Percentiles rank a stretch among this genome's conserved stretches.
phyloP scores from a whole-genome alignment of 306 rosid genomes.

The Vigna unguiculata region DNA sequence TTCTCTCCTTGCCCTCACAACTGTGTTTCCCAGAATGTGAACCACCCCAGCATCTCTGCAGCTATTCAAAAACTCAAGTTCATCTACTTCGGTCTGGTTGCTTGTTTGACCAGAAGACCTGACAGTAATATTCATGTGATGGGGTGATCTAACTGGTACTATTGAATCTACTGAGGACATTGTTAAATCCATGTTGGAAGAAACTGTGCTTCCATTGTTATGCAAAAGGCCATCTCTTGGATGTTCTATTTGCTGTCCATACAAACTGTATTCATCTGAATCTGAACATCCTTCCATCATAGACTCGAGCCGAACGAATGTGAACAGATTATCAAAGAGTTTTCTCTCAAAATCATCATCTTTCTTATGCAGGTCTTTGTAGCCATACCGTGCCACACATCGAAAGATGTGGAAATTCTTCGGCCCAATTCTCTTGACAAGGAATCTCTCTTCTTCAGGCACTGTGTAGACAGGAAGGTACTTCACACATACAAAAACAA shows the following conservation, averaged over 20 bases:
- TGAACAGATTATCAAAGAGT: slow-evolving; percentile 75
- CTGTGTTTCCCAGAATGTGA: slow-evolving; percentile 91
- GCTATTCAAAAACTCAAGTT: slow-evolving; percentile 74
- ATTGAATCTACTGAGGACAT: slow-evolving; percentile 74
- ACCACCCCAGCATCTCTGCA: slow-evolving; percentile 95
- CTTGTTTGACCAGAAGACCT: slow-evolving; percentile 58
- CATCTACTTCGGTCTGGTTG: slow-evolving; percentile 70
- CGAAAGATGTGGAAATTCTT: slow-evolving; percentile 90
- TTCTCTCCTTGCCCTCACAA: slow-evolving; percentile 77
- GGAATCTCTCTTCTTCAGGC: slow-evolving; percentile 92
- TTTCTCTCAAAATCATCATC: slow-evolving; percentile 89
- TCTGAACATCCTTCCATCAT: slow-evolving; percentile 96
- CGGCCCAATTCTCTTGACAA: slow-evolving; percentile 89
- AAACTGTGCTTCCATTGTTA: slow-evolving; percentile 49
- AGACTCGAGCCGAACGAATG: slow-evolving; percentile 74
- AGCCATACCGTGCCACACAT: slow-evolving; percentile 92
- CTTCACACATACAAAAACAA: slow-evolving; percentile 90
- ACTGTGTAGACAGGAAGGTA: slow-evolving; percentile 94
- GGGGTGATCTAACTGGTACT: slow-evolving; percentile 59
- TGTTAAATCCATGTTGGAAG: slow-evolving; percentile 53
- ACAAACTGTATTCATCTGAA: slow-evolving; percentile 78
- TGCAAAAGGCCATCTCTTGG: slow-evolving; percentile 50
- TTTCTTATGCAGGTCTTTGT: slow-evolving; percentile 84
- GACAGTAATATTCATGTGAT: slow-evolving; percentile 46
- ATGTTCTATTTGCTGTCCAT: slow-evolving; percentile 58